Conservation (phyloP, 2,329 filamentous ascomycete genomes). For the Aurifilum marmelostoma region DNA sequence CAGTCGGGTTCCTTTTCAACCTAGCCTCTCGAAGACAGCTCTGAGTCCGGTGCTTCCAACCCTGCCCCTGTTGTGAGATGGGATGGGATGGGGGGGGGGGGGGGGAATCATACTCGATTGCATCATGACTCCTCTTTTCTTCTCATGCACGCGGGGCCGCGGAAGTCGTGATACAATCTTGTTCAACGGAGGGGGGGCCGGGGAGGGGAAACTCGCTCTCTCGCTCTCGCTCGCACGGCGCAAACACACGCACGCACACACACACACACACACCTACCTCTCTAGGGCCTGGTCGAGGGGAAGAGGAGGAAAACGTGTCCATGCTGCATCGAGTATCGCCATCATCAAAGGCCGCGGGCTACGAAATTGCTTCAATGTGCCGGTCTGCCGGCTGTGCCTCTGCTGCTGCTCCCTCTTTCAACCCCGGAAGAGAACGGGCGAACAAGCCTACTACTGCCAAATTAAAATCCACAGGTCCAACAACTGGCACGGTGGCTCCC, state of each 20-base stretch:
- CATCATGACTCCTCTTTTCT: background rate
- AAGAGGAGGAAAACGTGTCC: background rate
- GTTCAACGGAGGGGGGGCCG: background rate
- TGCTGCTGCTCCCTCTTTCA: background rate
- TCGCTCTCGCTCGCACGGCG: background rate
- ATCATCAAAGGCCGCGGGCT: background rate
- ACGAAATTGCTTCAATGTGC: background rate
- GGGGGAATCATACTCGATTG: background rate
- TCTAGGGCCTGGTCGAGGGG: background rate
- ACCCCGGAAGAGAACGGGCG: too few species aligned
- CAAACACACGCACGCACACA: too few species aligned
- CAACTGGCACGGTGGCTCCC: too few species aligned
- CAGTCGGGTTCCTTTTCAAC: conserved; percentile 11
- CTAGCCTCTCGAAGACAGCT: conserved; percentile 10
- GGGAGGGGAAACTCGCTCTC: too few species aligned
- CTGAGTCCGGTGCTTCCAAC: background rate
- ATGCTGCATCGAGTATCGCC: background rate
- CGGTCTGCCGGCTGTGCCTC: background rate
- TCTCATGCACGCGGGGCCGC: background rate
- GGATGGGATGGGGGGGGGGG: too few species aligned
- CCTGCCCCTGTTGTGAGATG: too few species aligned
- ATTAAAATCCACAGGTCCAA: too few species aligned
- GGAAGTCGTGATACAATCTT: background rate
- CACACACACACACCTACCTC: background rate
- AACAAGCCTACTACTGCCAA: too few species aligned